Conservation (phyloP, 2,329 filamentous ascomycete genomes). For the Colletotrichum sp. region DNA sequence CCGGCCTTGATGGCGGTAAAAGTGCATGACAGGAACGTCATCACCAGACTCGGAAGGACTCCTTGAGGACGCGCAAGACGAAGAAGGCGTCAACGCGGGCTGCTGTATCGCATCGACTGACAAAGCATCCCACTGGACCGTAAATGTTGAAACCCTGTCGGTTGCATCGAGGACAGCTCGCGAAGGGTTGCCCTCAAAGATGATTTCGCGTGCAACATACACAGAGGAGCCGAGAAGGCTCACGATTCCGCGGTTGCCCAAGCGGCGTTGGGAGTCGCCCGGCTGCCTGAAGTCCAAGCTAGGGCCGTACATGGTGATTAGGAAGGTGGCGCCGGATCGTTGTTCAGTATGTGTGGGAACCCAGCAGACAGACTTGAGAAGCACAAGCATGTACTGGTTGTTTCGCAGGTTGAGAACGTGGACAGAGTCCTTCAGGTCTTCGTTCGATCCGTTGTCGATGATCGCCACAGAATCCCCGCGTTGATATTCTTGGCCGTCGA, state of each 20-base stretch:
- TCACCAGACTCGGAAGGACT: slow-evolving; percentile 14
- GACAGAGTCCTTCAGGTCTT: neutral
- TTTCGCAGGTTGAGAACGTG: slow-evolving; percentile 16
- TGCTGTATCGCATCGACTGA: slow-evolving; percentile 3
- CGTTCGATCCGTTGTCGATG: slow-evolving; percentile 11
- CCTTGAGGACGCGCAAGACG: slow-evolving; percentile 14
- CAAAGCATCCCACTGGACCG: slow-evolving; percentile 14
- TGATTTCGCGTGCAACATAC: slow-evolving; percentile 10
- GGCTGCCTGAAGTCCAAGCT: slow-evolving; percentile 9
- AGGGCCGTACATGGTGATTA: slow-evolving; percentile 14
- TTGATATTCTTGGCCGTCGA: slow-evolving; percentile 10
- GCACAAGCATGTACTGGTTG: slow-evolving; percentile 13
- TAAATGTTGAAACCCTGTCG: slow-evolving; percentile 11
- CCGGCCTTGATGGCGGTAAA: slow-evolving; percentile 14
- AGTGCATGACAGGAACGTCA: slow-evolving; percentile 2
- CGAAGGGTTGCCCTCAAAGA: slow-evolving; percentile 11
- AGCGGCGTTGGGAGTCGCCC: neutral
- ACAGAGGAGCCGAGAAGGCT: slow-evolving; percentile 10
- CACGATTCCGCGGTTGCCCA: slow-evolving; percentile 13
- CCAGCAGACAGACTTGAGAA: slow-evolving; percentile 17
- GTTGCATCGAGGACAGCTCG: neutral
- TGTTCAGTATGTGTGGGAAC: slow-evolving; percentile 20
- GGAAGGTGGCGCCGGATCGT: slow-evolving; percentile 13
- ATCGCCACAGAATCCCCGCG: slow-evolving; percentile 15
- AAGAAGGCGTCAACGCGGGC: slow-evolving; percentile 10